Conservation (phyloP, 1,139 yeast genomes). For the Geotrichum restrictum region DNA sequence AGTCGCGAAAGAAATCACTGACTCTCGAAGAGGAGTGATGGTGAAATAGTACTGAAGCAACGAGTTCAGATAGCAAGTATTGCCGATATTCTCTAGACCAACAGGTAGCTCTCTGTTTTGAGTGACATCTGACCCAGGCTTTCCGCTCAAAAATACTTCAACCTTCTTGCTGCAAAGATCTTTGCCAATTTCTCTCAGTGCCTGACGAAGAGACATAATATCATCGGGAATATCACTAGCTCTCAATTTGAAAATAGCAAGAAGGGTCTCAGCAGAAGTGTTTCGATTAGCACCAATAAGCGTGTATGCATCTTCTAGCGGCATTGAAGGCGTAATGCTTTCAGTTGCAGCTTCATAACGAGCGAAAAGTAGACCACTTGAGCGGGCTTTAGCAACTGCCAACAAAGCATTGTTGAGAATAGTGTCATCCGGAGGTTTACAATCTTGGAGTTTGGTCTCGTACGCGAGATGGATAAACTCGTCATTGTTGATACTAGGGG, state of each 20-base stretch:
- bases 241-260: slow-evolving; percentile 35
- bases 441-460: slow-evolving; percentile 18
- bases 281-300: slow-evolving; percentile 36
- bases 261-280: slow-evolving; percentile 14
- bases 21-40: slow-evolving; percentile 63
- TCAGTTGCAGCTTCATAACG: slow-evolving; percentile 31
- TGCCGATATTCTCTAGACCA: slow-evolving; percentile 90
- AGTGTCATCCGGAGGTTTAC: slow-evolving; percentile 8
- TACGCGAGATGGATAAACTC: slow-evolving; percentile 20
- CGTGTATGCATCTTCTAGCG: slow-evolving; percentile 55
- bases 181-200: slow-evolving; percentile 36
- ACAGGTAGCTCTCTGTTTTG: slow-evolving; percentile 17
- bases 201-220: slow-evolving; percentile 35
- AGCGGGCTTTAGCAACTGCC: slow-evolving; percentile 53
- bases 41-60: slow-evolving; percentile 85
- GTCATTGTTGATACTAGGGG: slow-evolving; percentile 14
- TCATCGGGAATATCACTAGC: slow-evolving; percentile 34
- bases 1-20: slow-evolving; percentile 50
- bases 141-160: slow-evolving; percentile 28
- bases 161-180: slow-evolving; percentile 31
- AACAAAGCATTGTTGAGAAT: slow-evolving; percentile 48
- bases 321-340: slow-evolving; percentile 38
- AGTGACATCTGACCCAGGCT: slow-evolving; percentile 18
- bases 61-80: slow-evolving; percentile 90
- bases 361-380: slow-evolving; percentile 44